Evolutionary conservation across 2,329 filamentous ascomycete species (phyloP), one percentile per base, ranked within the genome.

Genomic region (Cladobotryum protrusum): DNA sequence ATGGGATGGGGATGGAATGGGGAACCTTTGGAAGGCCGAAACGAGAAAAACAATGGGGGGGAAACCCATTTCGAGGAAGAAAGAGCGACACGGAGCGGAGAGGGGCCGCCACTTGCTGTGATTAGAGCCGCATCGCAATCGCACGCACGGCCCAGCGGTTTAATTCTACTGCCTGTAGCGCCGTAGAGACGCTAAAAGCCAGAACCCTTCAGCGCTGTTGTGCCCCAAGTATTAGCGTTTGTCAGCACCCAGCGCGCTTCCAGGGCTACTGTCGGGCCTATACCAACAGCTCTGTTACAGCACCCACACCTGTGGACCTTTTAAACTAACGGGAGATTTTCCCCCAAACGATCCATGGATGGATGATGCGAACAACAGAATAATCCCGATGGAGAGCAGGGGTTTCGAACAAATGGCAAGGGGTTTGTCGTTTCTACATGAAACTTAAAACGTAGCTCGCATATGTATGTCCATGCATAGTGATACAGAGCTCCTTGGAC

Each of bases 61-160:
- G 35, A 37, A 37, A n/a, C 35, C 35, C 14, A n/a, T n/a, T n/a
- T n/a, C 35, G 8, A 37, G 17, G 18, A 15, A 44, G 24, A 32
- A 14, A 13, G 6, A 24, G 40, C 11, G 9, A 43, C 11, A 29
- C 24, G 24, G 42, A 44, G 13, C n/a, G 33, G 32, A 35, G 29
- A 32, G 41, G 19, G 19, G 41, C 41, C 18, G 3, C 19, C 17
- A 43, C n/a, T 13, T 24, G 12, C 48, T 37, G 35, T 36, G 43
- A 32, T 29, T 37, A 33, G 44, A 50, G 48, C 48, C 48, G 48
- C 48, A 46, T 32, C 9, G 12, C 18, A 43, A 14, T 37, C 24
- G 24, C 24, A 29, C 24, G 24, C 24, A 29, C 24, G 24, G 24
- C 24, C 24, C 24, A 29, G 35, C 35, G 35, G 7, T 37, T 14